These are phyloP conservation scores for Rhodotorula sp. DNA, from an alignment of 1,284 basidiomycete species.

Conservation along the genomic window DNA sequence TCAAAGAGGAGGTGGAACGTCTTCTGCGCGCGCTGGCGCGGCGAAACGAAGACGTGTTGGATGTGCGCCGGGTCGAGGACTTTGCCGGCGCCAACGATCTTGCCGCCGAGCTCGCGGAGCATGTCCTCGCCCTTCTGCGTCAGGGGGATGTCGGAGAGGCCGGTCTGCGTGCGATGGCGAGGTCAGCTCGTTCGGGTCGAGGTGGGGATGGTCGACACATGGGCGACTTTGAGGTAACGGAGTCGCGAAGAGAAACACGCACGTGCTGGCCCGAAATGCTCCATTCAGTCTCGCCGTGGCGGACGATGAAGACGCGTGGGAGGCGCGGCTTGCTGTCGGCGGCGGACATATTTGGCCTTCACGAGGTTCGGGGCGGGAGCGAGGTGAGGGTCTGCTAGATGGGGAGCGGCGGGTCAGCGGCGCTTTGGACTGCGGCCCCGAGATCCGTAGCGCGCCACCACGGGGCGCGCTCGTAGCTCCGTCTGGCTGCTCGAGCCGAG, in stretches of 20 bases:
- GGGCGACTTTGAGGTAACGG: background rate
- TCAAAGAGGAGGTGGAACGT: conserved; percentile 81
- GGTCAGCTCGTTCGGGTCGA: background rate
- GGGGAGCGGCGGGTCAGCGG: too few species aligned
- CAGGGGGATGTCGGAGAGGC: conserved; percentile 80
- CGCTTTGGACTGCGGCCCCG: background rate
- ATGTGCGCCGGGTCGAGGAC: conserved; percentile 77
- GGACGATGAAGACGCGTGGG: conserved; percentile 51
- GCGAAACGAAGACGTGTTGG: conserved; percentile 77
- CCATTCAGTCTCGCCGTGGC: conserved; percentile 93
- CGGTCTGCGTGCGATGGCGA: conserved; percentile 64
- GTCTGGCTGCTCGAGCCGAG: background rate
- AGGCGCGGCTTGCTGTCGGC: conserved; percentile 5
- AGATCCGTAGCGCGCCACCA: too few species aligned
- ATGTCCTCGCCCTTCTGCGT: conserved; percentile 76
- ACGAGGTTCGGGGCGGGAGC: background rate
- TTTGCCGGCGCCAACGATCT: conserved; percentile 73
- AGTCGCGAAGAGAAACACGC: background rate
- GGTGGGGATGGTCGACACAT: background rate
- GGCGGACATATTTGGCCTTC: background rate
- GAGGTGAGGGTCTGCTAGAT: too few species aligned
- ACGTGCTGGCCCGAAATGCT: conserved; percentile 66
- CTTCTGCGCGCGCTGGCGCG: conserved; percentile 75
- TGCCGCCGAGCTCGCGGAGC: conserved; percentile 65
- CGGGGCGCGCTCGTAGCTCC: too few species aligned